phyloP scores from a whole-genome alignment of 768 basidiomycete species.

The Cubamyces lactineus region DNA sequence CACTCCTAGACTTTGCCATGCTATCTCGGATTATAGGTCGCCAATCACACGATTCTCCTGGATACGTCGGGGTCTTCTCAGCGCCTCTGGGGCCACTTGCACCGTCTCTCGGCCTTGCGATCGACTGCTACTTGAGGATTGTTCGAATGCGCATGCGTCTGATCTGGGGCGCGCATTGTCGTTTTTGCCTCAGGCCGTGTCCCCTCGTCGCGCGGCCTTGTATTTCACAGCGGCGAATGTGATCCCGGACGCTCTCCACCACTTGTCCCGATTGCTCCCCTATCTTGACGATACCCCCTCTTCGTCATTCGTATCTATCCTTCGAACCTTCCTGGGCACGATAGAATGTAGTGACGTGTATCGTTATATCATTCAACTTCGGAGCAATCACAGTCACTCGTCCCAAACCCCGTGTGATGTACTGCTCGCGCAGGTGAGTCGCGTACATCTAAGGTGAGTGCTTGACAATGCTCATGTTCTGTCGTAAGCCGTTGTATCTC shows the following conservation, averaged over 20 bases:
- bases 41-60: slow-evolving; percentile 4
- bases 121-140: slow-evolving; percentile 16
- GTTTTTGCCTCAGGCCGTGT: not conserved
- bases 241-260: slow-evolving; percentile 8
- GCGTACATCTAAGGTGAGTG: slow-evolving; percentile 17
- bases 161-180: slow-evolving; percentile 10
- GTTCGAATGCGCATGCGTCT: slow-evolving; percentile 2
- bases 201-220: not conserved
- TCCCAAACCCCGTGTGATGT: slow-evolving; percentile 19
- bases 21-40: not conserved
- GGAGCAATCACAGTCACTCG: slow-evolving; percentile 19
- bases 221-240: slow-evolving; percentile 12
- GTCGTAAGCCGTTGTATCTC: slow-evolving; percentile 15
- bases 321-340: slow-evolving; percentile 12
- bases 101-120: not conserved
- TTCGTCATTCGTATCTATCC: not conserved
- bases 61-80: slow-evolving; percentile 17
- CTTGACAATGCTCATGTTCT: slow-evolving; percentile 13
- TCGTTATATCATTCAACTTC: slow-evolving; percentile 18
- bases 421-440: slow-evolving; percentile 31
- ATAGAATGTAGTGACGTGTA: slow-evolving; percentile 24
- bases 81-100: not conserved
- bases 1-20: slow-evolving; percentile 32
- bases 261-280: slow-evolving; percentile 12
- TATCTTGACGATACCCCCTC: not conserved